Evolutionary conservation across 2,329 filamentous ascomycete species (phyloP), one percentile per base, ranked within the genome.

Genomic region (Alternaria sp.): DNA sequence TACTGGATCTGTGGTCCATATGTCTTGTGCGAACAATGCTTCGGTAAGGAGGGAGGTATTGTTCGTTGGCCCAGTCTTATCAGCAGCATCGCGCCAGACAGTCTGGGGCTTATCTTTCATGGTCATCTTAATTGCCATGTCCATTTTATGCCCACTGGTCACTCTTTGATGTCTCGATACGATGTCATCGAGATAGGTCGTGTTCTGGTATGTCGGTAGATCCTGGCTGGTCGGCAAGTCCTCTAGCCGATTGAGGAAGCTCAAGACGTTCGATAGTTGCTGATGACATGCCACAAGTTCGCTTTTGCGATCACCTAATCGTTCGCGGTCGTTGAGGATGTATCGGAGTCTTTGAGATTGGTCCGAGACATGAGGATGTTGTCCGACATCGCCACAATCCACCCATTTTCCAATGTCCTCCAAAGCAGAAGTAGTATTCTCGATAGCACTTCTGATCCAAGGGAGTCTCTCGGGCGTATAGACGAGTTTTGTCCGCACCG

Each of bases 341-440:
- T 66, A 72, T 16, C 59, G 61, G 7, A 73, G 11, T 14, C 36
- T 43, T 14, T 63, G n/a, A 64, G 54, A 8, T 64, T 69, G 14
- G 62, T 65, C 16, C 63, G 66, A n/a, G 51, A 63, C 4, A 73
- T 62, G 3, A 60, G 52, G 12, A 65, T 73, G 41, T 39, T 72
- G 65, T 24, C 67, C 70, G 1, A 60, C 51, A 0, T 65, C 53
- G 16, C 63, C 62, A 4, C 63, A 52, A 36, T 74, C 70, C 0
- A 73, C 68, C 69, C 66, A 72, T 56, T 51, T 66, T 0, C 69
- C 70, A 30, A 74, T 74, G 18, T 74, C 69, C 24, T 65, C 64
- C 14, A 73, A 51, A 6, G 68, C 63, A 2, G 43, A 56, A 28
- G 54, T 72, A 0, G 70, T 69, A 30, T 62, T 72, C n/a, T 60